These are phyloP conservation scores for Pseudomonodictys pantanalensis DNA, from an alignment of 495 filamentous ascomycete species.

Conservation along the genomic window DNA sequence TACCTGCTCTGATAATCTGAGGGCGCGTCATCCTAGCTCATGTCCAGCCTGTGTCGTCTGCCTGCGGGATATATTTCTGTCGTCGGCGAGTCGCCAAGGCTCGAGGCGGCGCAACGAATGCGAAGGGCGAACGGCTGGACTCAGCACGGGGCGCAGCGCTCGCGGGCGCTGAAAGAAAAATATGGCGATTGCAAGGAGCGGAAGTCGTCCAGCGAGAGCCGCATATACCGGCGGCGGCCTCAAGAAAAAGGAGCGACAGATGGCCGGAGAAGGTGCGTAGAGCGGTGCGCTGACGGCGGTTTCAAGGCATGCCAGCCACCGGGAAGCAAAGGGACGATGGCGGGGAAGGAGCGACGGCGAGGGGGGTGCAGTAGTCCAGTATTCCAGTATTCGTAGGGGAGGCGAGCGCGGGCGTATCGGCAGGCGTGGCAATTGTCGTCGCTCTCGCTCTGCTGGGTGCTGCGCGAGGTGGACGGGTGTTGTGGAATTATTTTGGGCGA, in stretches of 20 bases:
- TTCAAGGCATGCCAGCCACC: constrained; percentile 18
- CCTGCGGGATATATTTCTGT: constrained; percentile 1
- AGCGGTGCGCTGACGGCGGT: background rate
- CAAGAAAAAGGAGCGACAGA: constrained; percentile 6
- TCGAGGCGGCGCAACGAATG: constrained; percentile 16
- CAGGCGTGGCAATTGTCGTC: background rate
- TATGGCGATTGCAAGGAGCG: constrained; percentile 2
- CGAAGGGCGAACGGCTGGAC: constrained; percentile 3
- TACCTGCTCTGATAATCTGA: constrained; percentile 77
- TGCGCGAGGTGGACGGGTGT: background rate
- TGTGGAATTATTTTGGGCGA: constrained; percentile 10
- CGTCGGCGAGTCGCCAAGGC: constrained; percentile 3
- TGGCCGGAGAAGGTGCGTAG: constrained; percentile 11
- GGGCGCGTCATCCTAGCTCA: constrained; percentile 63
- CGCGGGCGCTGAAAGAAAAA: constrained; percentile 5
- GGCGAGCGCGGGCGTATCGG: background rate
- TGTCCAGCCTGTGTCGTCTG: constrained; percentile 2
- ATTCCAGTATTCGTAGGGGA: too few relatives aligned
- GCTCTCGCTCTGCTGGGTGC: background rate
- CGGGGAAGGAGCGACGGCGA: constrained; percentile 17
- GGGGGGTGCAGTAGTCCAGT: background rate
- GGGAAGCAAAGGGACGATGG: background rate
- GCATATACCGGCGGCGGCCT: background rate
- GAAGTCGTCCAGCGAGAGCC: background rate
- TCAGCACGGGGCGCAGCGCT: background rate